phyloP scores from a whole-genome alignment of 2,329 filamentous ascomycete species.

The Hypocreales sp. region DNA sequence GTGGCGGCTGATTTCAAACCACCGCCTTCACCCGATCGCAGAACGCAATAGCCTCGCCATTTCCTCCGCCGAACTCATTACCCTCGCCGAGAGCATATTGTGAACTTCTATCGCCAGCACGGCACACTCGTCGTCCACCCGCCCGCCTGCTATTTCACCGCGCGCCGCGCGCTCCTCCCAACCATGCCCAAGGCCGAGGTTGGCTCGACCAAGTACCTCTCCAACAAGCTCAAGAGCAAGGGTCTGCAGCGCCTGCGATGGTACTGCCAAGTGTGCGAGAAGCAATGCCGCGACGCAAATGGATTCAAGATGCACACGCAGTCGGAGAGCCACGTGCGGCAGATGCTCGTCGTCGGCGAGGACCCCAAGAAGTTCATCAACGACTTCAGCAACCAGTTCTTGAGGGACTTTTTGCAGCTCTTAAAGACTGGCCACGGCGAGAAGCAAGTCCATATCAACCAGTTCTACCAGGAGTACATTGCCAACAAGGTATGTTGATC shows the following conservation, averaged over 20 bases:
- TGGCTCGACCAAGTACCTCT: conserved; percentile 78
- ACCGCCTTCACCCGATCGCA: no score
- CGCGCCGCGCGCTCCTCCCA: no score
- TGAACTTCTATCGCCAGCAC: no score
- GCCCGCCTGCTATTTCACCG: no score
- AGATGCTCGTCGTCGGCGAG: conserved; percentile 76
- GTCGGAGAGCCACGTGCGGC: conserved; percentile 74
- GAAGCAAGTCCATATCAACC: conserved; percentile 77
- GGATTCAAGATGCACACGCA: conserved; percentile 82
- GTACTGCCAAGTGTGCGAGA: conserved; percentile 76
- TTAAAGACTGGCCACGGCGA: conserved; percentile 77
- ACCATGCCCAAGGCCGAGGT: conserved; percentile 87
- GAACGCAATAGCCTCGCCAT: no score
- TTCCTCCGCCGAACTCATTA: no score
- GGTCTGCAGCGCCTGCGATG: conserved; percentile 69
- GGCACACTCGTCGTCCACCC: no score
- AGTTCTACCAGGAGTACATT: conserved; percentile 93
- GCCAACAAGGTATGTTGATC: conserved; percentile 40
- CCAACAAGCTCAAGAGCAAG: conserved; percentile 80
- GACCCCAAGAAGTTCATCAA: conserved; percentile 74
- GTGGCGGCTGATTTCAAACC: no score
- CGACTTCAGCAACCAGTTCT: conserved; percentile 69
- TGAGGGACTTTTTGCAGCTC: conserved; percentile 61
- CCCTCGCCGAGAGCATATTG: no score
- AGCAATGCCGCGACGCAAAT: conserved; percentile 59